Evolutionary conservation across 2,329 filamentous ascomycete genomes (phyloP).

Genomic region (Diaporthe citrichinensis): DNA sequence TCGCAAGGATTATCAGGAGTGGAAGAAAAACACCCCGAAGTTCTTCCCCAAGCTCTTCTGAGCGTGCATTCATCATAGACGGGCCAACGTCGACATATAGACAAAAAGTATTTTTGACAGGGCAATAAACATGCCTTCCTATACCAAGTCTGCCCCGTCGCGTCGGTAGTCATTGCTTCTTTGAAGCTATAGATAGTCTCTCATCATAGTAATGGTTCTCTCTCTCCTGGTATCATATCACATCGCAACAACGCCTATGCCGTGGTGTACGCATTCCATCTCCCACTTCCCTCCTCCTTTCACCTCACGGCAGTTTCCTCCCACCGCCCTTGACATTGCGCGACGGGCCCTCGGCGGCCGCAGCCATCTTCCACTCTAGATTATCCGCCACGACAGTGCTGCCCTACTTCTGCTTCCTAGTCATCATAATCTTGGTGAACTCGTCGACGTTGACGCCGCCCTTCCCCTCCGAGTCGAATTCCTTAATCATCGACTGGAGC

Average conservation of each 20-base stretch:
- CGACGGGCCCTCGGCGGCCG: not conserved
- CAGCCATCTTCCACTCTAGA: conserved; percentile 29
- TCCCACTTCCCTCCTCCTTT: not conserved
- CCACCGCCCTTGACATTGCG: not conserved
- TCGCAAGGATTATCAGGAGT: conserved; percentile 75
- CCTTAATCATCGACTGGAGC: conserved; percentile 95
- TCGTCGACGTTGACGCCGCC: conserved; percentile 81
- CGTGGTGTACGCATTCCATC: not conserved
- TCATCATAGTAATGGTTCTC: conserved; percentile 13
- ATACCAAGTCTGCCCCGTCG: not conserved
- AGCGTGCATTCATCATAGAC: not conserved
- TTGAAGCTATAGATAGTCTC: conserved; percentile 29
- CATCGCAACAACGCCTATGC: conserved; percentile 13
- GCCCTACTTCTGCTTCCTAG: conserved; percentile 48
- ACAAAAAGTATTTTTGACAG: conserved; percentile 10
- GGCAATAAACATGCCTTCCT: not conserved
- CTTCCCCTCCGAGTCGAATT: conserved; percentile 95
- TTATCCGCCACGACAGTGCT: conserved; percentile 18
- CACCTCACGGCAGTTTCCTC: conserved; percentile 9
- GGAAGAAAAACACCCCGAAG: conserved; percentile 76
- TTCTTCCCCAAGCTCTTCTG: conserved; percentile 72
- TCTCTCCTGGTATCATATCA: conserved; percentile 36
- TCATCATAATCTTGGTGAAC: conserved; percentile 75
- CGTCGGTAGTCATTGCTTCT: conserved; percentile 9
- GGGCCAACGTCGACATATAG: not conserved